Conservation (phyloP, 2,329 filamentous ascomycete species). For the Fusarium sarcochroum region DNA sequence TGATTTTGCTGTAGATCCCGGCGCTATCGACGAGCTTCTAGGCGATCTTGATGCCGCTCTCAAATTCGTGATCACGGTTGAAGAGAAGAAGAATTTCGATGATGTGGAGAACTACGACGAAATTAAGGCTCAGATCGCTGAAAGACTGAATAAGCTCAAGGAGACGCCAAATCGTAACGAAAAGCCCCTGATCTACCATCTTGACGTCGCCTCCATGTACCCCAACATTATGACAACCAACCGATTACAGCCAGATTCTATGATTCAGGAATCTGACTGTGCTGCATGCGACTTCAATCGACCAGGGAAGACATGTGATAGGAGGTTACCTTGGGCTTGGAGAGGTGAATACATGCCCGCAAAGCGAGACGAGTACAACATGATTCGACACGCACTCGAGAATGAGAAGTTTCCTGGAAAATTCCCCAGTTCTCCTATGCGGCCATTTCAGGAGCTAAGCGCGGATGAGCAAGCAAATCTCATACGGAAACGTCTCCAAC, state of each 20-base stretch:
- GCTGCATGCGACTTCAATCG: slow-evolving; percentile 98
- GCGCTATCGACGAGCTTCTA: slow-evolving; percentile 90
- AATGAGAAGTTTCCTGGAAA: slow-evolving; percentile 93
- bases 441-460: slow-evolving; percentile 85
- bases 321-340: slow-evolving; percentile 96
- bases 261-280: slow-evolving; percentile 96
- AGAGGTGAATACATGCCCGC: slow-evolving; percentile 96
- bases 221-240: slow-evolving; percentile 99
- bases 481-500: slow-evolving; percentile 87
- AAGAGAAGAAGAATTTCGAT: slow-evolving; percentile 85
- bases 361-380: slow-evolving; percentile 98
- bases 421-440: slow-evolving; percentile 75
- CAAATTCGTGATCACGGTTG: slow-evolving; percentile 86
- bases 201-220: slow-evolving; percentile 99
- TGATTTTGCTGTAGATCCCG: slow-evolving; percentile 91
- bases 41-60: slow-evolving; percentile 89
- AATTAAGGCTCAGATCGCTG: slow-evolving; percentile 85
- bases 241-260: slow-evolving; percentile 96
- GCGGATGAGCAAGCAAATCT: slow-evolving; percentile 85
- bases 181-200: slow-evolving; percentile 92
- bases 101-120: slow-evolving; percentile 87
- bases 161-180: slow-evolving; percentile 88
- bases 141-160: slow-evolving; percentile 79
- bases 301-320: slow-evolving; percentile 96
- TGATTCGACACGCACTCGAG: slow-evolving; percentile 92